These are phyloP conservation scores for Mortierella sp. DNA, from an alignment of 371 early-diverging fungal species.

Conservation along the genomic window DNA sequence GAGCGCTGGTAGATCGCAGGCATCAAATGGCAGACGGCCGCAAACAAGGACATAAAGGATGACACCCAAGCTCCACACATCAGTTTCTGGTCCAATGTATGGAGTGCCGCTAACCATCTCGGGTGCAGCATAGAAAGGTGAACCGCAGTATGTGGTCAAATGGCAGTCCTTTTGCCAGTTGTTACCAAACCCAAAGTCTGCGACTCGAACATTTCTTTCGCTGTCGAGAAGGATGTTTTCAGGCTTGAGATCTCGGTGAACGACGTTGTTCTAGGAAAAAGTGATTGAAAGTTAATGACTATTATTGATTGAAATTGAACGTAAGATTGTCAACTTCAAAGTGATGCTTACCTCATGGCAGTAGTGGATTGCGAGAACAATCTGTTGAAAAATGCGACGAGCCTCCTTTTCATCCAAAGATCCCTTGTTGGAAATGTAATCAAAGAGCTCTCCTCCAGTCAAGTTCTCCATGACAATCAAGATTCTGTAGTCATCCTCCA, in stretches of 20 bases:
- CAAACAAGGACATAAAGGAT: constrained; percentile 80
- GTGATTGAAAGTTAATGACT: neutral
- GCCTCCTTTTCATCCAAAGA: constrained; percentile 88
- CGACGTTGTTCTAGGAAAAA: constrained; percentile 31
- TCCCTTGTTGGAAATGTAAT: constrained; percentile 90
- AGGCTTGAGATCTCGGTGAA: constrained; percentile 93
- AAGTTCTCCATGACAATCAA: constrained; percentile 97
- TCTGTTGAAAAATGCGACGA: constrained; percentile 93
- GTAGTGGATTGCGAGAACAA: constrained; percentile 94
- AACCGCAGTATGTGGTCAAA: constrained; percentile 95
- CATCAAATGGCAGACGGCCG: constrained; percentile 87
- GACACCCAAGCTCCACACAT: constrained; percentile 87
- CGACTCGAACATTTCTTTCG: constrained; percentile 78
- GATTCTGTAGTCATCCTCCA: constrained; percentile 85
- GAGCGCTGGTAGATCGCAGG: constrained; percentile 79
- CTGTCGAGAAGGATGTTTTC: constrained; percentile 89
- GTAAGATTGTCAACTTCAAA: neutral
- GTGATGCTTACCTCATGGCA: constrained; percentile 73
- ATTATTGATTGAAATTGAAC: neutral
- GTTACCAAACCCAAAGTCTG: constrained; percentile 98
- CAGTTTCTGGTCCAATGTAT: constrained; percentile 82
- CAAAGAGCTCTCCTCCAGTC: constrained; percentile 97
- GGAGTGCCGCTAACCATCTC: constrained; percentile 83
- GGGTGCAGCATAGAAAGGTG: constrained; percentile 93
- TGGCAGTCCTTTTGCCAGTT: constrained; percentile 84